Evolutionary conservation across 1,139 yeast species (phyloP).

Genomic region (Lipomyces yarrowii): DNA sequence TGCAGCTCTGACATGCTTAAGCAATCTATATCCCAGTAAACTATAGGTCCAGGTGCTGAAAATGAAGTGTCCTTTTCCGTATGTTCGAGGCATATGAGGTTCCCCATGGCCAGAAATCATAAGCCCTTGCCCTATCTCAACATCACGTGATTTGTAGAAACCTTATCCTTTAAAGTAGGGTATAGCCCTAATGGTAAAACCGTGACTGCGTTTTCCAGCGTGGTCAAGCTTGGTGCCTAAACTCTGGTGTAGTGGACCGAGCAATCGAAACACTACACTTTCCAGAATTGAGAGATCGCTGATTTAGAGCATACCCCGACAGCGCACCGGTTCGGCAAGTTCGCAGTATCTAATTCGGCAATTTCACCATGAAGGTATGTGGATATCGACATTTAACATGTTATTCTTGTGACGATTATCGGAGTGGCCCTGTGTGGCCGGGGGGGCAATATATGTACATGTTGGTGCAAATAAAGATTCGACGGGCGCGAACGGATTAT

Average conservation of each 20-base stretch:
- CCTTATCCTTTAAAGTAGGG: not conserved
- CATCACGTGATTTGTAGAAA: not conserved
- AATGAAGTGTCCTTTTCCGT: not conserved
- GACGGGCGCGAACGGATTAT: not conserved
- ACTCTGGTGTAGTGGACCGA: not conserved
- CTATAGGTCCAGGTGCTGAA: not conserved
- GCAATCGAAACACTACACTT: not conserved
- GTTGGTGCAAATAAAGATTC: not conserved
- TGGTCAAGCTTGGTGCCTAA: not conserved
- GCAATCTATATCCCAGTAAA: too few relatives aligned
- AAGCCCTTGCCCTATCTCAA: not conserved
- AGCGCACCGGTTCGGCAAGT: not conserved
- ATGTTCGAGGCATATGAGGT: too few relatives aligned
- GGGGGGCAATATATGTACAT: not conserved
- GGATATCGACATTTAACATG: not conserved
- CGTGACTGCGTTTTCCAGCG: conserved; percentile 10
- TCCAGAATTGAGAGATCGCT: not conserved
- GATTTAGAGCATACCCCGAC: not conserved
- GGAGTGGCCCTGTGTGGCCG: not conserved
- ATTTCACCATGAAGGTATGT: conserved; percentile 25
- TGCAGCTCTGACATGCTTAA: not conserved
- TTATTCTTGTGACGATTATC: not conserved
- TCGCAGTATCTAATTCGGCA: conserved; percentile 8
- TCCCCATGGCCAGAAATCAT: too few relatives aligned
- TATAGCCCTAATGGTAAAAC: conserved; percentile 7